A percentile compares a stretch with the other conserved stretches of the same genome.
Conservation (phyloP, 768 basidiomycete genomes). For the Boletus speciosus region DNA sequence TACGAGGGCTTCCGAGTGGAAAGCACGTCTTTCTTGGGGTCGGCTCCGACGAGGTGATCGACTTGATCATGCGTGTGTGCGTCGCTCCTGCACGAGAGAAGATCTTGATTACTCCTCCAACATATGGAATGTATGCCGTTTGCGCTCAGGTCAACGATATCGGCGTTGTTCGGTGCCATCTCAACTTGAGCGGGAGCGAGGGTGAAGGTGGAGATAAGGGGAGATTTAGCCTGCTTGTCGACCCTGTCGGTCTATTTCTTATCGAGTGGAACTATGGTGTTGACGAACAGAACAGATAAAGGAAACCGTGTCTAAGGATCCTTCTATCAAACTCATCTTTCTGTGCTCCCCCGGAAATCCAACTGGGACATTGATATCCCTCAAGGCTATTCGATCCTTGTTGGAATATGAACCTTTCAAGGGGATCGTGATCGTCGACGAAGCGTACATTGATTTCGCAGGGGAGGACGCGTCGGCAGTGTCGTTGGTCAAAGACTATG, state of each 20-base stretch:
- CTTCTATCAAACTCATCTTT: constrained; percentile 86
- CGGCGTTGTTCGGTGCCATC: constrained; percentile 69
- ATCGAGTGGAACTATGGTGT: not conserved
- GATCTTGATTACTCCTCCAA: constrained; percentile 88
- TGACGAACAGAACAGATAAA: constrained; percentile 55
- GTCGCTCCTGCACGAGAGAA: constrained; percentile 78
- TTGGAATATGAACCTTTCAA: constrained; percentile 80
- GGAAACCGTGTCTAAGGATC: constrained; percentile 60
- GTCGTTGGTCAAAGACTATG: constrained; percentile 71
- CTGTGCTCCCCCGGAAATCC: constrained; percentile 98
- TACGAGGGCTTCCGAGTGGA: constrained; percentile 62
- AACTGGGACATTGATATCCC: constrained; percentile 81
- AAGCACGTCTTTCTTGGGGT: constrained; percentile 91
- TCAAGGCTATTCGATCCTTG: constrained; percentile 62
- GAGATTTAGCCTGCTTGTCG: constrained; percentile 69
- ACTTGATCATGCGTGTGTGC: constrained; percentile 87
- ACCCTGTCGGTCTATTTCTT: constrained; percentile 52
- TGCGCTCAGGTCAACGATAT: constrained; percentile 96
- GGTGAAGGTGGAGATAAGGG: constrained; percentile 76
- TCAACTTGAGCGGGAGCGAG: constrained; percentile 52
- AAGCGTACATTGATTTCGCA: constrained; percentile 96
- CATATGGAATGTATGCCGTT: constrained; percentile 97
- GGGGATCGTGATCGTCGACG: constrained; percentile 91
- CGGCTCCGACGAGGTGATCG: constrained; percentile 95
- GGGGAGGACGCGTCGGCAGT: constrained; percentile 58